Evolutionary conservation across 2,329 filamentous ascomycete species (phyloP), one percentile per base, ranked within the genome.

Genomic region (Aureobasidium subglaciale): DNA sequence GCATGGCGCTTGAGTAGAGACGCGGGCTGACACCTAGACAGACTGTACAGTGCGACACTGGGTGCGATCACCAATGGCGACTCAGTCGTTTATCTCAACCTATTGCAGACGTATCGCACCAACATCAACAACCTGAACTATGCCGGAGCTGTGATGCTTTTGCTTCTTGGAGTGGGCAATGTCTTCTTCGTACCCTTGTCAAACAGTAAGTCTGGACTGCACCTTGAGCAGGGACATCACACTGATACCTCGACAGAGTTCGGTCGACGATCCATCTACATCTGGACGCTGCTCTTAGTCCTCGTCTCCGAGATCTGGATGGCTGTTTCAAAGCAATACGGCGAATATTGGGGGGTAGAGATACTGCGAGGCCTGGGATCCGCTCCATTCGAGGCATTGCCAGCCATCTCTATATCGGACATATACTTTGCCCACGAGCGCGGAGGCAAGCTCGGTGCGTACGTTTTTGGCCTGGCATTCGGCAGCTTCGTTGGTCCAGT

Each of bases 401-500:
- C 56, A 8, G 55, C 55, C n/a, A 46, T 59, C 10, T 59, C 58
- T 16, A 54, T 59, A 37, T 29, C 55, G 2, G 58, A 59, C 34
- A 56, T 54, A 3, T 59, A 50, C 38, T 59, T 57, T 34, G 50
- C 50, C 5, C 58, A 59, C 11, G 58, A 59, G 24, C 48, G 50
- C 27, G 55, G 58, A 7, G 50, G 41, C 11, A 46, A 41, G 11
- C 35, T 59, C n/a, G 48, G 41, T n/a, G 38, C 37, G 16, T 59
- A 55, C 10, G 50, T 57, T 16, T 59, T 57, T n/a, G 58, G 58
- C 10, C 61, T 74, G 2, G 59, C 66, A 2, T 54, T 64, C 2
- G 72, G 72, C 2, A 69, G 69, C 5, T 63, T 70, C 37, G 59
- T 72, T 7, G 71, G 71, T 6, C 69, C 69, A 1, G 63, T 73